A percentile compares a stretch with the other conserved stretches of the same genome.
Evolutionary conservation across 108 stramenopile genomes (phyloP).

Genomic region (Skeletonema costatum): DNA sequence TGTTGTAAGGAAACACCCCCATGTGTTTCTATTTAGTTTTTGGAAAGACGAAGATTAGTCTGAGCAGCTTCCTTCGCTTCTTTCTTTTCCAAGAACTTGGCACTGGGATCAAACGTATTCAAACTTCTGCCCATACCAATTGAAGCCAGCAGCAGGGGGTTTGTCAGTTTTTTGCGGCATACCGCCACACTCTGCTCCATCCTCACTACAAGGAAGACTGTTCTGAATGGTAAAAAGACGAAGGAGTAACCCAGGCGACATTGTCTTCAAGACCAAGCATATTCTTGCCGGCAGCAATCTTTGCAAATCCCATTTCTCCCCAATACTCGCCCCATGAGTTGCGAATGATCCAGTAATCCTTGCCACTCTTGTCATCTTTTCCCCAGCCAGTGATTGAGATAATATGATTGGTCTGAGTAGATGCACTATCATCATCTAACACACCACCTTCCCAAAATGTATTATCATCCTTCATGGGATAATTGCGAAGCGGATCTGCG

Average conservation of each 20-base stretch:
- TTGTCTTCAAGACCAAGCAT: conserved; percentile 82
- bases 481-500: conserved; percentile 70
- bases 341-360: conserved; percentile 88
- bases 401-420: conserved; percentile 84
- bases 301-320: conserved; percentile 74
- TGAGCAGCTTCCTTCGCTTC: neutral
- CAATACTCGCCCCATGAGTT: conserved; percentile 81
- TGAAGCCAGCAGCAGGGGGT: neutral
- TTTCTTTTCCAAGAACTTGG: conserved; percentile 28
- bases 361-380: conserved; percentile 60
- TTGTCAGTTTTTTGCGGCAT: conserved; percentile 7
- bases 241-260: conserved; percentile 85
- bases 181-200: conserved; percentile 60
- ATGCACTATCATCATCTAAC: conserved; percentile 58
- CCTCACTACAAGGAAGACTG: conserved; percentile 51
- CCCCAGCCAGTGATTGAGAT: conserved; percentile 94
- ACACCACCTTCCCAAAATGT: conserved; percentile 66
- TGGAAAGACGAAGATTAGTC: neutral
- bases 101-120: conserved; percentile 34
- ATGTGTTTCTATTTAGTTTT: neutral
- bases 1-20: neutral
- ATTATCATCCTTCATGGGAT: conserved; percentile 13
- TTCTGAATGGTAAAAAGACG: conserved; percentile 57
- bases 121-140: neutral
- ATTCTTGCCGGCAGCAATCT: conserved; percentile 77